Evolutionary conservation across 257 asterid species (phyloP), one percentile per base, ranked within the genome.

Genomic region (Solanum virginianum): DNA sequence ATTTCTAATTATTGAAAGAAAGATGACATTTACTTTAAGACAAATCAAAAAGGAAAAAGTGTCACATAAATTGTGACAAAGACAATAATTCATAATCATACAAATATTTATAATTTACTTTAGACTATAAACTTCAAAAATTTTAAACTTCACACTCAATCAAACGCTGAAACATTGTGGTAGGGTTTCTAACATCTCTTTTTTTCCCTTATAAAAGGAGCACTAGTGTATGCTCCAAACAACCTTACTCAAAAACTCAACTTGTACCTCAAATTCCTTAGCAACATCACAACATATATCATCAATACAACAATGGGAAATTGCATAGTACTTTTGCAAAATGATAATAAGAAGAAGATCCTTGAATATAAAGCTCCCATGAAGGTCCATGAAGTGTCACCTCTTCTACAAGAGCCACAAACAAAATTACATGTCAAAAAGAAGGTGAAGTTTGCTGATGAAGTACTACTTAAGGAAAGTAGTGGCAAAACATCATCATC

Each of bases 261-360:
- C 79, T 69, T 69, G 53, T 69, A 69, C 10, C 79, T 70, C 7
- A n/a, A 60, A 65, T 26, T 24, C 39, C 32, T 32, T 63, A 66
- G 77, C 51, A 69, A 94, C 92, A 54, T 8, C 77, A 69, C 47
- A 68, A 69, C 49, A 36, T 29, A 36, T 36, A 69, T 90, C 51
- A 69, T 90, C 51, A 69, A 39, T 4, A 70, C 79, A 70, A 70
- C 16, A 39, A 70, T 70, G 79, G 97, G 98, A 71, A 95, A 95
- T 84, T 94, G 97, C 90, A 54, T 94, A 83, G 89, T 87, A 70
- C 29, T 70, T 91, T 79, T 80, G 86, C 91, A 91, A 55, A 54
- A 89, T 92, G 88, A 95, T 91, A 90, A 95, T 91, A 90, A 80
- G 91, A 85, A 93, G 47, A 90, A 92, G 85, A 84, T 89, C 68